Evolutionary conservation across 805 yeast species (phyloP), one percentile per base, ranked within the genome.

Genomic region (Saccharomycopsis sp.): DNA sequence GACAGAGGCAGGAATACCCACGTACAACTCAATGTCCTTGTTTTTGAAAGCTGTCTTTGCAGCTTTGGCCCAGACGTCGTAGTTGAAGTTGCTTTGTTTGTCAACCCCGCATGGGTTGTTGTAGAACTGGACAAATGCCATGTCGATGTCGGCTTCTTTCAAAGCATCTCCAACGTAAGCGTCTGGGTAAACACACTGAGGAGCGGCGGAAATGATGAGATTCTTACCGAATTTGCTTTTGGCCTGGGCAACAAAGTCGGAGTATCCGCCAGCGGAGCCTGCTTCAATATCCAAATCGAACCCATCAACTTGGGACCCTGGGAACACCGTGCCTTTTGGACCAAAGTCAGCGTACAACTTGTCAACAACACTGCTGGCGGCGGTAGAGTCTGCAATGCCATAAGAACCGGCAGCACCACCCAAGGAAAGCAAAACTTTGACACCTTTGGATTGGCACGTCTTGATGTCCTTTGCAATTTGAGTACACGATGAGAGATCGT

Each of bases 111-210:
- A 83, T 56, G 77, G 69, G 63, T 87, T 87, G 72, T 87, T 87
- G 70, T 86, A 86, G 64, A 87, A 87, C 63, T 85, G 95, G 50
- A 87, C 69, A 56, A 83, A 85, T 4, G 85, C 82, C 58, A 76
- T 85, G 60, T 87, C 95, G 50, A 87, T 66, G 30, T 73, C 67
- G 9, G 83, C 75, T 30, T 65, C 67, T 30, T 67, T 67, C 50
- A 81, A 60, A 39, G 72, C 67, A 43, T 75, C 69, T 34, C 83
- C 83, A 21, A 78, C 65, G 34, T 60, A 69, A 34, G 74, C 80
- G 63, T 87, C 96, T 19, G 95, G 95, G 58, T 77, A 80, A 21
- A 76, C 80, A 65, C 96, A 87, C 64, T 86, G 95, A 15, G 96
- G 96, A 48, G 96, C 89, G 51, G 95, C 94, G 39, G 94, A 77